Conservation (phyloP, 176 grass and related monocot genomes). For the Lolium perenne region DNA sequence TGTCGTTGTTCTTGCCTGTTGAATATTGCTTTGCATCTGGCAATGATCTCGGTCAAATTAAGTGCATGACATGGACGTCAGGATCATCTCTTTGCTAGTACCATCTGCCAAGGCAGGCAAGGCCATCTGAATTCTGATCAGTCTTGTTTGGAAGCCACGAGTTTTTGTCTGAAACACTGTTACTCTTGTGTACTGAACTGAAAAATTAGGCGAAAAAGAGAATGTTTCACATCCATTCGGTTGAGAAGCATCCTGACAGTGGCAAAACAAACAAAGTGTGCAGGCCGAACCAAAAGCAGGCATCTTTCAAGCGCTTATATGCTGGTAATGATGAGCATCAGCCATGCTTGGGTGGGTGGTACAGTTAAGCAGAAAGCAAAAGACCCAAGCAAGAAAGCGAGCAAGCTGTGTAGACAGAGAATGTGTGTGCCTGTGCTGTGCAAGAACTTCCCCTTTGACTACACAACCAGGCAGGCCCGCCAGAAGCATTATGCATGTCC, state of each 20-base stretch:
- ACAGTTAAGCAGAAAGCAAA: conserved; percentile 25
- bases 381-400: neutral
- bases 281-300: conserved; percentile 30
- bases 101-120: neutral
- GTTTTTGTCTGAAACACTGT: neutral
- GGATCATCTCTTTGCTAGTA: neutral
- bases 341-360: conserved; percentile 37
- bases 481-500: neutral
- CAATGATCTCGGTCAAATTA: neutral
- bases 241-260: neutral
- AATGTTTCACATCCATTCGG: conserved; percentile 9
- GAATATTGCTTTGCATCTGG: neutral
- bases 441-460: conserved; percentile 41
- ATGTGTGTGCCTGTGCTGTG: neutral
- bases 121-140: neutral
- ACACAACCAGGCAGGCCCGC: neutral
- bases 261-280: neutral
- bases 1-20: conserved; percentile 21
- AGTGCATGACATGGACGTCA: neutral
- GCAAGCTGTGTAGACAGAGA: conserved; percentile 32
- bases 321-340: conserved; percentile 43
- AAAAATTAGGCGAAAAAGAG: neutral
- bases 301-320: neutral
- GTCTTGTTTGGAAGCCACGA: neutral
- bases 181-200: neutral